These are phyloP conservation scores for Nakaseomyces sp. DNA, from an alignment of 1,139 yeast genomes.

Conservation along the genomic window DNA sequence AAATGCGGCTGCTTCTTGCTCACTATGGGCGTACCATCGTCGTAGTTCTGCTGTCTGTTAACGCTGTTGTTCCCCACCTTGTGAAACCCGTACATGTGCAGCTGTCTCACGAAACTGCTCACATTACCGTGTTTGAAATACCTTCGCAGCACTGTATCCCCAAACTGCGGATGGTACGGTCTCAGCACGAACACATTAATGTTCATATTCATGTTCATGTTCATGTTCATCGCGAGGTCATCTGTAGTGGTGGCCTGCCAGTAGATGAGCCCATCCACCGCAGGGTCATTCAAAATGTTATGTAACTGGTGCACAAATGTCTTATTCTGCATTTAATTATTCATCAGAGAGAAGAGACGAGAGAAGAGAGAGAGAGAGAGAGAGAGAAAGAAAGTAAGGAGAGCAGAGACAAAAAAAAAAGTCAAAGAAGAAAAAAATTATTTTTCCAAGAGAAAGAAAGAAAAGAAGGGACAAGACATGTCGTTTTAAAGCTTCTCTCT, in stretches of 20 bases:
- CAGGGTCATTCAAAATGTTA: conserved; percentile 22
- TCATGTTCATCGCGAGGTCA: too few species aligned
- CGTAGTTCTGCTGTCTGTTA: conserved; percentile 8
- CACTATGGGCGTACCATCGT: neutral
- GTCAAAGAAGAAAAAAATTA: too few species aligned
- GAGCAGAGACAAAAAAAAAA: too few species aligned
- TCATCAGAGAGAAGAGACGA: too few species aligned
- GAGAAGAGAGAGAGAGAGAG: too few species aligned
- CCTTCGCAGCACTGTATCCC: conserved; percentile 50
- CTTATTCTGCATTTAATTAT: conserved; percentile 8
- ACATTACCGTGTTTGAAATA: conserved; percentile 78
- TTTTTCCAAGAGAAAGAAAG: too few species aligned
- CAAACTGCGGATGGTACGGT: conserved; percentile 60
- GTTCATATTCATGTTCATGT: too few species aligned
- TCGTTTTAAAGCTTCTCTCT: too few species aligned
- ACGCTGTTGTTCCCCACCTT: conserved; percentile 20
- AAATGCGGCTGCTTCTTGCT: conserved; percentile 17
- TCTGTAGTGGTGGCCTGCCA: conserved; percentile 55
- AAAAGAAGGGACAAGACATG: too few species aligned
- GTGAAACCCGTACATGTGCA: conserved; percentile 65
- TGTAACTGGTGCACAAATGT: conserved; percentile 30
- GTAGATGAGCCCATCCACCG: conserved; percentile 47
- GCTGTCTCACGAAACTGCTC: conserved; percentile 67
- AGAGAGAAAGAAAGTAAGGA: too few species aligned
- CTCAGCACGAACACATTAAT: conserved; percentile 52